Base-by-base conservation (phyloP, 306 rosid genomes). In the Dalbergia cochinchinensis region DNA sequence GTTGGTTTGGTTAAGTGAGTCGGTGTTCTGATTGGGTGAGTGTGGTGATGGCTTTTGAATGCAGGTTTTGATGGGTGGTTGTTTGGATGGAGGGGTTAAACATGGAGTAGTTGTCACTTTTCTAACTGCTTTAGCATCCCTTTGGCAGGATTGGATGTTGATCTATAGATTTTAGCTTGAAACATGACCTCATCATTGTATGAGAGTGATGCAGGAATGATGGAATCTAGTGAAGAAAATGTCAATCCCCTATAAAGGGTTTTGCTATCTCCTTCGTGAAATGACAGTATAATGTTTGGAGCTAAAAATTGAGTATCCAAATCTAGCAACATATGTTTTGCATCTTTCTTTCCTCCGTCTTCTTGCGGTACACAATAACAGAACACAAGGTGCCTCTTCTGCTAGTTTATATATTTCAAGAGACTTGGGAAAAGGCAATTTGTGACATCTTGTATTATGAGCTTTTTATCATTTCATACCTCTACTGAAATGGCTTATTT, bases 401-500 rank as follows among this genome's bases (percentile, higher is more conserved):
- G 73, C 61, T 62, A 44, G 58, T 75, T 37, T 68, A 68, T 67
- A 18, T 65, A 61, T 69, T 82, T 53, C 15, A 31, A 41, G 62
- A 69, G 6, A 16, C 42, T 72, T 62, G 77, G 35, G 73, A 26
- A 55, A 60, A 33, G 48, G 53, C 9, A 61, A 31, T 61, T 58
- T 62, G 39, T 31, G 41, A 48, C 44, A 15, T 70, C 47, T 19
- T 16, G 22, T 35, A 51, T 50, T 19, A 69, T 19, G 15, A 18
- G 60, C 31, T 22, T 82, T 48, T 11, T 75, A 58, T 74, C 26
- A 31, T 65, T 47, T 65, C 15, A 34, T 53, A 11, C 26, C 5
- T 65, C 44, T 60, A 51, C 69, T 82, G 22, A 82, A 39, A 74
- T 71, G 58, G 35, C 61, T 65, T 61, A 14, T 53, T 53, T 83